Evolutionary conservation across 306 rosid genomes (phyloP).

Genomic region (Biancaea sappan): DNA sequence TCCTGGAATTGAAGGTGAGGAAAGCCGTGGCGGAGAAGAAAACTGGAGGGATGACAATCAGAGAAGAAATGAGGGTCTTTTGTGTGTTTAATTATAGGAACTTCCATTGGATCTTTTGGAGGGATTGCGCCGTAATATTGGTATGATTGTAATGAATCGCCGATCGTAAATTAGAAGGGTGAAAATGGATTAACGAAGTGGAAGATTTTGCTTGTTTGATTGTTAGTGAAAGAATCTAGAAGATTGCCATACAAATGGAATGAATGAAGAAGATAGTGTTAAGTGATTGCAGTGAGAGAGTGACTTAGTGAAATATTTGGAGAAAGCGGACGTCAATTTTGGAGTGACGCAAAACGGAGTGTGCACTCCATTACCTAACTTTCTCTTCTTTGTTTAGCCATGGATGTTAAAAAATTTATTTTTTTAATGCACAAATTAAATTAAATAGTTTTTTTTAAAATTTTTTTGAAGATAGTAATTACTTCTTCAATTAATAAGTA

Average conservation of each 20-base stretch:
- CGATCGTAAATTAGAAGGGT: background rate
- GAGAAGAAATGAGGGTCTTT: background rate
- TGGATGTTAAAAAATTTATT: too few species aligned
- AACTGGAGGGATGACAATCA: conserved; percentile 27
- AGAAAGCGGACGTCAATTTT: background rate
- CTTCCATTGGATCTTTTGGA: conserved; percentile 14
- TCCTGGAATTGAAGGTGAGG: conserved; percentile 7
- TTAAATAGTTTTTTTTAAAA: too few species aligned
- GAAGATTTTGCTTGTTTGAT: too few species aligned
- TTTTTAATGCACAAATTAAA: too few species aligned
- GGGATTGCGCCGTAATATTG: background rate
- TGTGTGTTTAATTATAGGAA: background rate
- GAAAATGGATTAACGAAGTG: too few species aligned
- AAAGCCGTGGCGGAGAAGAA: conserved; percentile 35
- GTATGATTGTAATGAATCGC: background rate
- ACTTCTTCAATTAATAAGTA: too few species aligned
- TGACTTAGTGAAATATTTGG: too few species aligned
- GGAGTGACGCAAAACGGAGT: background rate
- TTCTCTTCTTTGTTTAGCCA: too few species aligned
- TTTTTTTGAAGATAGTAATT: too few species aligned
- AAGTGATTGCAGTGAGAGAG: too few species aligned
- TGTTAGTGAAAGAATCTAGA: background rate
- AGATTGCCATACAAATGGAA: background rate
- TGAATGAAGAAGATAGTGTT: too few species aligned
- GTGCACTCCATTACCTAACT: background rate